Evolutionary conservation across 441 rosid genomes (phyloP).

Genomic region (Biscutella laevigata): DNA sequence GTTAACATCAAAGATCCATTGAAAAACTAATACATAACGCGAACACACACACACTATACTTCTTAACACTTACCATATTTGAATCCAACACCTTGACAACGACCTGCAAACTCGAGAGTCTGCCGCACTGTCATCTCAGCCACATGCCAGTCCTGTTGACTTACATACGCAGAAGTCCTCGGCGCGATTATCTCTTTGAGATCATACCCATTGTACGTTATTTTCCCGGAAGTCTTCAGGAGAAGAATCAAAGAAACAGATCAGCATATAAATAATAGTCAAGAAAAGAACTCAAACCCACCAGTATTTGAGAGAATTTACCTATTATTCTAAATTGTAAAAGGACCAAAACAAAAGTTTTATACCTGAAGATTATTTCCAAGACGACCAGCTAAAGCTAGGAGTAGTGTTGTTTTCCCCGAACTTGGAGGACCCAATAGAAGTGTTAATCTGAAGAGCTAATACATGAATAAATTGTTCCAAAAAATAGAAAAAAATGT

Average conservation of each 20-base stretch:
- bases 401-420: slow-evolving; percentile 86
- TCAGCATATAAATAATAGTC: background rate
- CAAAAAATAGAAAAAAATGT: background rate
- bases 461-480: background rate
- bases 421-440: slow-evolving; percentile 98
- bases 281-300: background rate
- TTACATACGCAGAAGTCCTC: slow-evolving; percentile 90
- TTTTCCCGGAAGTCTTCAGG: slow-evolving; percentile 66
- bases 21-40: background rate
- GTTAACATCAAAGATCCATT: slow-evolving; percentile 25
- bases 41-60: background rate
- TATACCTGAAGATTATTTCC: slow-evolving; percentile 61
- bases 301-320: background rate
- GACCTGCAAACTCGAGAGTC: slow-evolving; percentile 80
- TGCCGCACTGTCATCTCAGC: slow-evolving; percentile 96
- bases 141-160: slow-evolving; percentile 92
- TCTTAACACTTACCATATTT: slow-evolving; percentile 61
- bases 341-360: no score
- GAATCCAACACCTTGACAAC: slow-evolving; percentile 95
- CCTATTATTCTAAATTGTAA: no score
- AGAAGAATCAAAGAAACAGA: background rate
- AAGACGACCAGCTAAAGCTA: slow-evolving; percentile 94
- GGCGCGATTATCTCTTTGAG: slow-evolving; percentile 80
- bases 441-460: slow-evolving; percentile 59
- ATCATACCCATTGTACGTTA: slow-evolving; percentile 73